Evolutionary conservation across 2,329 filamentous ascomycete genomes (phyloP).

Genomic region (Calonectria crousiana): DNA sequence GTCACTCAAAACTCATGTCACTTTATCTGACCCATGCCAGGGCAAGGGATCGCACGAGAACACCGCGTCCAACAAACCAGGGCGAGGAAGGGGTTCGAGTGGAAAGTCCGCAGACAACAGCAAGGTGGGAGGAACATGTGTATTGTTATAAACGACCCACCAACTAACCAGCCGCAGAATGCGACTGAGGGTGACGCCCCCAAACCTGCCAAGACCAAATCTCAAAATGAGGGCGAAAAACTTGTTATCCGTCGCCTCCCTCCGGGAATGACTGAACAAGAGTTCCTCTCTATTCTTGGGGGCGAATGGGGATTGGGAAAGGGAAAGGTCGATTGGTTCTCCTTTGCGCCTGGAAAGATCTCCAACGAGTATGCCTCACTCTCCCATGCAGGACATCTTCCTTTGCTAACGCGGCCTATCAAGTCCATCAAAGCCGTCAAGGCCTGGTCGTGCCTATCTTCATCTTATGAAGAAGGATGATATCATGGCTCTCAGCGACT

Average conservation of each 20-base stretch:
- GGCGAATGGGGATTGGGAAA: conserved; percentile 84
- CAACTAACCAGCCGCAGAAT: conserved; percentile 40
- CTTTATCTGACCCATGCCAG: conserved; percentile 40
- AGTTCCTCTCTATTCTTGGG: conserved; percentile 80
- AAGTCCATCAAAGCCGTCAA: conserved; percentile 87
- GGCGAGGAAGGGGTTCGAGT: conserved; percentile 42
- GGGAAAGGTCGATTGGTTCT: conserved; percentile 87
- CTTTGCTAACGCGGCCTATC: conserved; percentile 27
- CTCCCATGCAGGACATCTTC: not conserved
- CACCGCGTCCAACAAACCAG: conserved; percentile 37
- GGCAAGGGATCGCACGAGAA: conserved; percentile 41
- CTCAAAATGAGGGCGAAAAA: conserved; percentile 75
- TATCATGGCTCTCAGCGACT: conserved; percentile 75
- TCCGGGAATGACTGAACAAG: conserved; percentile 83
- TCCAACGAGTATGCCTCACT: conserved; percentile 78
- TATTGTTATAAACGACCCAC: conserved; percentile 10
- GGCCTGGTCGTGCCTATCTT: conserved; percentile 84
- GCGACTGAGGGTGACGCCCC: conserved; percentile 45
- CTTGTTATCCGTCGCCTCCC: conserved; percentile 87
- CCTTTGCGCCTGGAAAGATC: conserved; percentile 75
- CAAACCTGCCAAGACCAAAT: conserved; percentile 47
- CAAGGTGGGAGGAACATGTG: conserved; percentile 43
- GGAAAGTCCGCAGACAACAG: conserved; percentile 44
- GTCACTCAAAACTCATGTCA: conserved; percentile 17
- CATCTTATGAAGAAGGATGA: conserved; percentile 81